Evolutionary conservation across 176 grass and related monocot species (phyloP), one percentile per base, ranked within the genome.

Genomic region (Avena sativa): DNA sequence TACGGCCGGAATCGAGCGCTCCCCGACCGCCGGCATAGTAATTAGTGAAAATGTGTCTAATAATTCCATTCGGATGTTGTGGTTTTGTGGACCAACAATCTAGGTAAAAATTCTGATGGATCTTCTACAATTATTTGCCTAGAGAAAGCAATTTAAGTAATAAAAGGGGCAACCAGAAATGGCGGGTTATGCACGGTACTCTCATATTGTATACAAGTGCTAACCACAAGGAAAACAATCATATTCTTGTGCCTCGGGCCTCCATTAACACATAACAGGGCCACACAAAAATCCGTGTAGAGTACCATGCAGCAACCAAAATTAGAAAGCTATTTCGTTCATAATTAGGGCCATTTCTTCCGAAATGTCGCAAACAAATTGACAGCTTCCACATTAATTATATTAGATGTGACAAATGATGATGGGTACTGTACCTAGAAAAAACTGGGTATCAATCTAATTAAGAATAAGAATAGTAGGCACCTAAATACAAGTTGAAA

Each of bases 301-400:
- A 51, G 23, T 76, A 52, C 13, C 73, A 52, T 30, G 63, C 19
- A 49, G 10, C 62, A 65, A 77, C 17, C 25, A 59, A 43, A 43
- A 70, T 46, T 59, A 17, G 36, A 59, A 15, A 71, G 17, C 12
- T 58, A 76, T 57, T 50, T 47, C 32, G n/a, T 48, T 20, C 30
- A 57, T 8, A 73, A 9, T 69, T n/a, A 7, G 40, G 40, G 12
- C 28, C 43, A 62, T 23, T 38, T 48, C 13, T 62, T 80, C 11
- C 46, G 52, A 87, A 74, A 73, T 72, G 8, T 55, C 47, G 32
- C 49, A 17, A 47, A 21, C 62, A 82, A 50, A 59, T 64, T 53
- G 19, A 9, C 46, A 17, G 64, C 16, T 61, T 72, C 25, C 28
- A 64, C 44, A 66, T 75, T 40, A 43, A 43, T 43, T 43, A 43